phyloP scores from a whole-genome alignment of 257 asterid genomes.

The Lithospermum erythrorhizon region DNA sequence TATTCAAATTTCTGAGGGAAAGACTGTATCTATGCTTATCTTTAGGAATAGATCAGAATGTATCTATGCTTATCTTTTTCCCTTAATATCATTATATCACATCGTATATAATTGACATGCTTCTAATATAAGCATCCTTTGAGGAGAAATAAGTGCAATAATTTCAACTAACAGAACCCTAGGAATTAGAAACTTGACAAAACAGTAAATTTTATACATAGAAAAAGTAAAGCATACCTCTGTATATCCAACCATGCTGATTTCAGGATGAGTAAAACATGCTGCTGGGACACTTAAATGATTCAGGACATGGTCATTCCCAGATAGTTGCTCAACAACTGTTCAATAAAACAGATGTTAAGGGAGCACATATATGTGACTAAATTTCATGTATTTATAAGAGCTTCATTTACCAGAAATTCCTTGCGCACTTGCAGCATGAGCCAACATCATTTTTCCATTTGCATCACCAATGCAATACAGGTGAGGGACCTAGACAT shows the following conservation, averaged over 20 bases:
- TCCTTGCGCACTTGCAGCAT: conserved; percentile 99
- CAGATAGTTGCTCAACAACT: conserved; percentile 95
- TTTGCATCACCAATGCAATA: conserved; percentile 99
- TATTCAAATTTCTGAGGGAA: no score
- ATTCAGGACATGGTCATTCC: conserved; percentile 80
- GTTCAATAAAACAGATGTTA: conserved; percentile 19
- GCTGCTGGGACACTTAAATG: conserved; percentile 97
- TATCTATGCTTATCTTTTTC: no score
- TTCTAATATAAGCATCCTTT: no score
- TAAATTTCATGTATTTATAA: conserved; percentile 8
- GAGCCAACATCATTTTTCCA: conserved; percentile 99
- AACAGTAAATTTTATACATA: not conserved
- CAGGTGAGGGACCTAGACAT: conserved; percentile 71
- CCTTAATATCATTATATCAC: no score
- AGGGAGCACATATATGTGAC: not conserved
- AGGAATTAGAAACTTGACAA: conserved; percentile 9
- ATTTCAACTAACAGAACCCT: not conserved
- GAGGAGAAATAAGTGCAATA: not conserved
- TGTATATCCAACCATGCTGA: conserved; percentile 96
- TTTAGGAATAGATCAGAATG: no score
- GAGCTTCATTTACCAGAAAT: conserved; percentile 43
- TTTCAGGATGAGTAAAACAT: conserved; percentile 98
- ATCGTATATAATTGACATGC: no score
- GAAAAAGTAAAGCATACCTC: conserved; percentile 41
- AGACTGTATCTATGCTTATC: no score